phyloP scores from a whole-genome alignment of 805 yeast genomes.

The Tetrapisispora arboricola region DNA sequence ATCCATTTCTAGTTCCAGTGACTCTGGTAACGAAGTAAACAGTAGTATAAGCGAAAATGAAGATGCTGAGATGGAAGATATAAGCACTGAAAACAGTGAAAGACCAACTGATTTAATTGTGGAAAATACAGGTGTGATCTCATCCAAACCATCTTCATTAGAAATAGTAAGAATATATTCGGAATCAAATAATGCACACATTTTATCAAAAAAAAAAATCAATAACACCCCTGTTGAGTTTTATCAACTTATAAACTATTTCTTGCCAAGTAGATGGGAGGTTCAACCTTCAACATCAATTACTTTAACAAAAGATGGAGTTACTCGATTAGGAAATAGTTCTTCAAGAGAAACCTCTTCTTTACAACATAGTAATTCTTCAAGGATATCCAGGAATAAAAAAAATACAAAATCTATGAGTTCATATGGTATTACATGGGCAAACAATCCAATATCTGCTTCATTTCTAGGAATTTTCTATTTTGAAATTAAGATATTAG shows the following conservation, averaged over 20 bases:
- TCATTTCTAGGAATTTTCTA: constrained; percentile 21
- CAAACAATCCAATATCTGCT: constrained; percentile 19
- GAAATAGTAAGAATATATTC: constrained; percentile 2
- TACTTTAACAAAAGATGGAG: constrained; percentile 22
- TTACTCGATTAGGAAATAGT: constrained; percentile 8
- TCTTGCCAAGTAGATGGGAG: constrained; percentile 24
- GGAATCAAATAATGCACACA: background rate
- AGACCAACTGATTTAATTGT: background rate
- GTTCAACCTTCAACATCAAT: constrained; percentile 19
- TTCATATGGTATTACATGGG: constrained; percentile 23
- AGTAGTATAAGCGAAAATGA: too few relatives aligned
- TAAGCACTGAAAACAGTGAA: background rate
- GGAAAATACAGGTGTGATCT: background rate
- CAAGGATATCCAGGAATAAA: constrained; percentile 2
- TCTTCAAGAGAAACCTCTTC: background rate
- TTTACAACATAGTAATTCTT: background rate
- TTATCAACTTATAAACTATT: constrained; percentile 20
- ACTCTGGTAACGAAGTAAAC: too few relatives aligned
- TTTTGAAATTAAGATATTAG: constrained; percentile 21
- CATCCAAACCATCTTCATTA: background rate
- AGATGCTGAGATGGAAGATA: background rate
- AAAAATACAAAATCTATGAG: constrained; percentile 3
- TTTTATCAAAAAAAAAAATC: background rate
- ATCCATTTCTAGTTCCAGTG: too few relatives aligned
- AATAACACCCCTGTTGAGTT: constrained; percentile 10